Evolutionary conservation across 2,329 filamentous ascomycete species (phyloP), one percentile per base, ranked within the genome.

Genomic region (Pseudonectria foliicola): DNA sequence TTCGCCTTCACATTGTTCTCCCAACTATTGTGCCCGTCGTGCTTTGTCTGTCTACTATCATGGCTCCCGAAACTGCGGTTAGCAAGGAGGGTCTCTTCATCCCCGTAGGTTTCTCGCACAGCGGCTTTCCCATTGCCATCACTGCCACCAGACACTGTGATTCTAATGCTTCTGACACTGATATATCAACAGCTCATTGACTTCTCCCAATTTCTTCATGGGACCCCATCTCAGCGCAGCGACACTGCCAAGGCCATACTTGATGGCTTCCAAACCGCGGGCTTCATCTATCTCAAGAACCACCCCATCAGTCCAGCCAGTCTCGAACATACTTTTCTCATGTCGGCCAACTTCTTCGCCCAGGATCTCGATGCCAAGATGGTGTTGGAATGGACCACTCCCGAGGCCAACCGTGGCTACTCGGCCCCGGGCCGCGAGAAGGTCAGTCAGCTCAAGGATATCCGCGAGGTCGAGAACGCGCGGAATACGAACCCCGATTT

Each of bases 251-350:
- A 77, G 34, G 76, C 82, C 27, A 80, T 95, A 47, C 77, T 90
- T 10, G 56, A 77, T 34, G 88, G 85, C 27, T 94, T 95, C 66
- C 83, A 88, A 51, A 81, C 75, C 2, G 84, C 88, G 3, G 89
- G 89, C 38, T 95, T 95, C 67, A 75, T 95, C 54, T 95, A 95
- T 62, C 75, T 94, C 26, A 80, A 80, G 49, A 85, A 90, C 59
- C 80, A 90, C 46, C 75, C 82, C 27, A 82, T 95, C 40, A 62
- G 78, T 0, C 52, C 73, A 4, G 63, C 72, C 7, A 70, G 71
- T 8, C 64, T 87, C 10, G 58, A 71, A 39, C 60, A 71, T 38
- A 72, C 82, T 40, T 93, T 92, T 56, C 56, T 66, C 42, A 69
- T 71, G 37, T 88, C 83, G 5, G 77, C 80, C 32, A 63, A 67